phyloP scores from a whole-genome alignment of 306 rosid species.

The Canavalia ensiformis region DNA sequence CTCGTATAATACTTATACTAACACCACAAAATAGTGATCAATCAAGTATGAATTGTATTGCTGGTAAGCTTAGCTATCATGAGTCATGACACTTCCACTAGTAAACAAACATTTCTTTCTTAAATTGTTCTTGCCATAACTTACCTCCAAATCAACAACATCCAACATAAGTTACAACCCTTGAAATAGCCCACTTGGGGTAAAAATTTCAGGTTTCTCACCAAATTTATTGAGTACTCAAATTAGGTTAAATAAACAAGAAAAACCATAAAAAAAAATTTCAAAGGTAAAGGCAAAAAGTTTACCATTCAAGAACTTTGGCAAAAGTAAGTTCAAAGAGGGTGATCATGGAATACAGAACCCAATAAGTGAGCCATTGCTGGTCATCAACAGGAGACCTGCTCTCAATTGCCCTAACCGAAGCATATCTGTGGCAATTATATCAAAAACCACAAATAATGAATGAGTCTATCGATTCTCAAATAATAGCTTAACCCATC shows the following conservation, averaged over 20 bases:
- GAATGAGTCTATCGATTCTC: slow-evolving; percentile 1
- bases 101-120: slow-evolving; percentile 17
- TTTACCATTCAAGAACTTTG: slow-evolving; percentile 85
- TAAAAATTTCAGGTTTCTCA: slow-evolving; percentile 21
- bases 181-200: background rate
- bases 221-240: slow-evolving; percentile 6
- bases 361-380: slow-evolving; percentile 99
- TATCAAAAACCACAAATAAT: slow-evolving; percentile 41
- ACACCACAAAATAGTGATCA: background rate
- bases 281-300: background rate
- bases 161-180: background rate
- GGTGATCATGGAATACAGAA: slow-evolving; percentile 91
- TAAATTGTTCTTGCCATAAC: background rate
- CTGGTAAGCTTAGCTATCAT: background rate
- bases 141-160: slow-evolving; percentile 1
- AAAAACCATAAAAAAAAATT: background rate
- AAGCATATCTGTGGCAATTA: slow-evolving; percentile 73
- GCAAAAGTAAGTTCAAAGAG: slow-evolving; percentile 92
- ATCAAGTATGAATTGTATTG: slow-evolving; percentile 13
- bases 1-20: background rate
- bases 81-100: background rate
- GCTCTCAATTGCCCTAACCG: slow-evolving; percentile 90
- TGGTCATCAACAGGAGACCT: slow-evolving; percentile 88
- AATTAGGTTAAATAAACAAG: background rate
- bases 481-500: background rate